These are phyloP conservation scores for Plasmodium billcollinsi DNA, from an alignment of 169 alveolate genomes.

Conservation along the genomic window DNA sequence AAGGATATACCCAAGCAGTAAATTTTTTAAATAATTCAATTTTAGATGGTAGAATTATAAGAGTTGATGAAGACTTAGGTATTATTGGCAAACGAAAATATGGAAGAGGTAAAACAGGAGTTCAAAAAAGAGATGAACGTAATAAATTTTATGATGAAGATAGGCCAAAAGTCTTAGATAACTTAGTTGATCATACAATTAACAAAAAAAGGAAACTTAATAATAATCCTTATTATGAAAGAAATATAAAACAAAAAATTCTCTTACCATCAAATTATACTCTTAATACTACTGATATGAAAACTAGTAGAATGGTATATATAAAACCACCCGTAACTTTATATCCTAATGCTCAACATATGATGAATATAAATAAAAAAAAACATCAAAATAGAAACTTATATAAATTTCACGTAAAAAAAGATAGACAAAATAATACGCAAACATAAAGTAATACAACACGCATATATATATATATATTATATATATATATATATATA, in stretches of 20 bases:
- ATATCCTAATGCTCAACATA: slow-evolving; percentile 60
- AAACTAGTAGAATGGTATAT: slow-evolving; percentile 5
- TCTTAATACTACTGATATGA: not conserved
- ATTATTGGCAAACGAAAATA: slow-evolving; percentile 82
- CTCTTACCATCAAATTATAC: not conserved
- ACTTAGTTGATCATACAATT: slow-evolving; percentile 18
- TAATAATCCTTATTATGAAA: slow-evolving; percentile 31
- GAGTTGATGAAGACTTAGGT: slow-evolving; percentile 87
- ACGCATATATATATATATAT: no score
- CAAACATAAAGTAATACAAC: not conserved
- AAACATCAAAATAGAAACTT: slow-evolving; percentile 13
- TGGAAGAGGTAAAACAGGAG: slow-evolving; percentile 85
- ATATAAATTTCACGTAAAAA: slow-evolving; percentile 28
- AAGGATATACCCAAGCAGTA: slow-evolving; percentile 82
- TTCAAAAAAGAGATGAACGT: slow-evolving; percentile 85
- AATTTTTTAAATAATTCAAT: slow-evolving; percentile 83
- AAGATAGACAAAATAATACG: slow-evolving; percentile 10
- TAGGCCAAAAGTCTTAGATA: slow-evolving; percentile 53
- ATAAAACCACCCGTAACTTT: slow-evolving; percentile 41
- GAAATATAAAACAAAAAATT: slow-evolving; percentile 43
- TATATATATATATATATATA: no score
- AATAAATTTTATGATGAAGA: slow-evolving; percentile 67
- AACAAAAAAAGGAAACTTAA: slow-evolving; percentile 54
- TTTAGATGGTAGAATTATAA: slow-evolving; percentile 84
- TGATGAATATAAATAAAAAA: slow-evolving; percentile 18